phyloP scores from a whole-genome alignment of 352 stramenopile species.

The Globisporangium irregulare region DNA sequence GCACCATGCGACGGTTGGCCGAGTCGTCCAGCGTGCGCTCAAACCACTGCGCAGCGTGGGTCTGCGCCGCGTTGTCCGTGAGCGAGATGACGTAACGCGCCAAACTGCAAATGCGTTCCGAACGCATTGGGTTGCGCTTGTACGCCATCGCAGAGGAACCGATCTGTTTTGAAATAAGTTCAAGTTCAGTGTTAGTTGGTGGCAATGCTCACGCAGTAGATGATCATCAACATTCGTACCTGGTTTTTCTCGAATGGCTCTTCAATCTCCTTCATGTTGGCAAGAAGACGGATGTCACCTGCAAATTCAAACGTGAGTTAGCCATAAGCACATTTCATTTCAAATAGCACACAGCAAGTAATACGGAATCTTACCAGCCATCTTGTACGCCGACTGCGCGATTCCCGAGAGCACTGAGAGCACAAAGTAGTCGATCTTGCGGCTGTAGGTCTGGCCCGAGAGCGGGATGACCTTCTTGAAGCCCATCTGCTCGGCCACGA shows the following conservation, averaged over 20 bases:
- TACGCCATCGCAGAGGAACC: constrained; percentile 99
- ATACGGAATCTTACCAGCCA: constrained; percentile 70
- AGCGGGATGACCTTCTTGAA: constrained; percentile 97
- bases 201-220: background rate
- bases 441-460: constrained; percentile 98
- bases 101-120: constrained; percentile 96
- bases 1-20: constrained; percentile 96
- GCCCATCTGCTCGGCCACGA: constrained; percentile 96
- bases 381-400: constrained; percentile 98
- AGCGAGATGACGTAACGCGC: constrained; percentile 98
- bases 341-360: background rate
- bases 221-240: constrained; percentile 11
- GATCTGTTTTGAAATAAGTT: constrained; percentile 52
- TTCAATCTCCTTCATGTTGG: constrained; percentile 99
- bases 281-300: constrained; percentile 97
- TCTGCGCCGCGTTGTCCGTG: constrained; percentile 96
- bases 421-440: constrained; percentile 98
- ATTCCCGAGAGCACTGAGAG: constrained; percentile 95
- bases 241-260: constrained; percentile 93
- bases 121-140: constrained; percentile 99
- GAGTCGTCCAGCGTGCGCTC: constrained; percentile 99
- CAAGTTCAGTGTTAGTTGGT: background rate
- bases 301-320: background rate
- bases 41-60: constrained; percentile 98
- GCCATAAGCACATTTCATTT: background rate